Percentiles rank a stretch among this genome's conserved stretches.
Conservation (phyloP, 768 basidiomycete genomes). For the Collybia sordida region DNA sequence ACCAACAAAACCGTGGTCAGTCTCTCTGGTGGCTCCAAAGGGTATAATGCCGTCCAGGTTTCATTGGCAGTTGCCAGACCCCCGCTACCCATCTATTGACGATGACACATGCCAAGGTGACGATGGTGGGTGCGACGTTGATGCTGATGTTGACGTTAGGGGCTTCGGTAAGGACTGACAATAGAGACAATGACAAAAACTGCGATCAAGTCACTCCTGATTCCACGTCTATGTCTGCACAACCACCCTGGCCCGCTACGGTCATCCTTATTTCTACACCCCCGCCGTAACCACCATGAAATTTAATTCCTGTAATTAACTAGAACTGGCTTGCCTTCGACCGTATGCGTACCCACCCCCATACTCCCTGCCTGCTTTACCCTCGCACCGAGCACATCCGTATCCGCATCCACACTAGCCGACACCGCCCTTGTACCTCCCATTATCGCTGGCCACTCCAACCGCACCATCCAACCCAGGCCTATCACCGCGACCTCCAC, state of each 20-base stretch:
- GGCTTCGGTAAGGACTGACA: constrained; percentile 5
- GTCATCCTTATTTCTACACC: constrained; percentile 5
- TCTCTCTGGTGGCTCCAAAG: constrained; percentile 40
- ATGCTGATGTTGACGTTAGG: constrained; percentile 1
- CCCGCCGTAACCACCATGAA: constrained; percentile 4
- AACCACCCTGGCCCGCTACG: too few relatives aligned
- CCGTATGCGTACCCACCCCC: constrained; percentile 1
- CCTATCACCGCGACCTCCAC: constrained; percentile 8
- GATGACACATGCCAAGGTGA: constrained; percentile 7
- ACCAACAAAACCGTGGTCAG: constrained; percentile 45
- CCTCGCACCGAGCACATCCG: not conserved
- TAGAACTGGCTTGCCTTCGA: constrained; percentile 1
- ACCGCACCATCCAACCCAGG: constrained; percentile 7
- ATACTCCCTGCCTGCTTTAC: not conserved
- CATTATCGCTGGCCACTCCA: constrained; percentile 6
- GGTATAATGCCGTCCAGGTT: constrained; percentile 37
- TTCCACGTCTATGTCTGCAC: not conserved
- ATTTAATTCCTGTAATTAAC: constrained; percentile 16
- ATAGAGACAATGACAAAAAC: constrained; percentile 3
- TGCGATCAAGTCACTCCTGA: not conserved
- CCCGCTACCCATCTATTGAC: not conserved
- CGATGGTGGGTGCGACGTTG: not conserved
- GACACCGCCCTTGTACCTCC: constrained; percentile 3
- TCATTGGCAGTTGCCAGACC: constrained; percentile 25
- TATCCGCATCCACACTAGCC: constrained; percentile 6